Conservation (phyloP, 2,329 filamentous ascomycete genomes). For the Ceratocystis cubensis region DNA sequence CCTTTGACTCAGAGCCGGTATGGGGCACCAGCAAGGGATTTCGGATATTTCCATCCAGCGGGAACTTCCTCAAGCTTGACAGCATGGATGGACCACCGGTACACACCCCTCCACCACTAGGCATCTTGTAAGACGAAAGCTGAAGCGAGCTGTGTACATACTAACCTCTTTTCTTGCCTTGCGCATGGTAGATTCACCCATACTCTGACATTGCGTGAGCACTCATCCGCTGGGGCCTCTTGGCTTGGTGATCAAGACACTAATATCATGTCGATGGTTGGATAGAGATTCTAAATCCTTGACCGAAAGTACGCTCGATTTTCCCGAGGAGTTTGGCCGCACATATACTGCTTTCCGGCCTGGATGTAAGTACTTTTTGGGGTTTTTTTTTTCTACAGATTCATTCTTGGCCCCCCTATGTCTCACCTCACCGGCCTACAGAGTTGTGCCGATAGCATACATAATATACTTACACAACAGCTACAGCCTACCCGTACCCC, state of each 20-base stretch:
- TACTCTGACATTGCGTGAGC: not conserved
- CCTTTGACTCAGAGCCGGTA: slow-evolving; percentile 25
- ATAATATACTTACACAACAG: not conserved
- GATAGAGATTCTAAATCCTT: slow-evolving; percentile 29
- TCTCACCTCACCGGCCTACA: not conserved
- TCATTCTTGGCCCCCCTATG: not conserved
- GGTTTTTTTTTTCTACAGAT: not conserved
- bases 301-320: slow-evolving; percentile 33
- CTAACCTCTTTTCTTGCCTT: not conserved
- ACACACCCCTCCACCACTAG: not conserved
- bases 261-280: not conserved
- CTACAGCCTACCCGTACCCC: slow-evolving; percentile 35
- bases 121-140: too few relatives aligned
- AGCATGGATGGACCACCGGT: slow-evolving; percentile 24
- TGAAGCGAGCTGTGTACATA: too few relatives aligned
- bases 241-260: not conserved
- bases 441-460: not conserved
- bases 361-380: slow-evolving; percentile 31
- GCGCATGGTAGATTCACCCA: not conserved
- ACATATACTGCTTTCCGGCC: slow-evolving; percentile 38
- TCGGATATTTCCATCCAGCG: slow-evolving; percentile 23
- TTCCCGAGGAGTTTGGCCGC: slow-evolving; percentile 34
- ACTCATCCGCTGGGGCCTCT: not conserved
- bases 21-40: slow-evolving; percentile 20
- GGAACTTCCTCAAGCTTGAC: slow-evolving; percentile 27